phyloP scores from a whole-genome alignment of 2,329 filamentous ascomycete genomes.

The Capronia americana region DNA sequence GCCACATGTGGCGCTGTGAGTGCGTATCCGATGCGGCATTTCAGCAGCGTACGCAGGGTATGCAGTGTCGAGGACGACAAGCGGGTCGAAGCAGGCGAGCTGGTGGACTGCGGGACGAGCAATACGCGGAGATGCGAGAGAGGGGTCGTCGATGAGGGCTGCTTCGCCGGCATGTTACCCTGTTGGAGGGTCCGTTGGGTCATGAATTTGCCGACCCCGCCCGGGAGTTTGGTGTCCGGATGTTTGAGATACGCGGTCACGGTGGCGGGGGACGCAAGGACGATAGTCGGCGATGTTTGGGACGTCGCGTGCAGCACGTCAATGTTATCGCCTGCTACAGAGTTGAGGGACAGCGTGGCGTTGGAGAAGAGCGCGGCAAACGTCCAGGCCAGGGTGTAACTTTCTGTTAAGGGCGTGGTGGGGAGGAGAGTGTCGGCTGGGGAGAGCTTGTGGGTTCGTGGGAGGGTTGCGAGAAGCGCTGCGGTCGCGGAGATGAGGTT shows the following conservation, averaged over 20 bases:
- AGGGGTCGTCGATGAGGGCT: conserved; percentile 52
- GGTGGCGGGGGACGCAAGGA: conserved; percentile 63
- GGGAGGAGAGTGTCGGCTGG: conserved; percentile 82
- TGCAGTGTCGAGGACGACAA: conserved; percentile 74
- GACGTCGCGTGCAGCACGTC: conserved; percentile 78
- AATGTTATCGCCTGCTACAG: conserved; percentile 75
- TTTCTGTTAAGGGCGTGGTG: conserved; percentile 78
- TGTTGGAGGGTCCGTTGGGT: conserved; percentile 58
- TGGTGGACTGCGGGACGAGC: conserved; percentile 76
- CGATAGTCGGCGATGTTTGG: conserved; percentile 71
- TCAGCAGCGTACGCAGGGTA: conserved; percentile 80
- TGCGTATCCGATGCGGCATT: conserved; percentile 82
- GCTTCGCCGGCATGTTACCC: conserved; percentile 67
- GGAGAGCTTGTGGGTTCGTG: conserved; percentile 73
- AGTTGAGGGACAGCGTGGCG: conserved; percentile 84
- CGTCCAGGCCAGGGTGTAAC: conserved; percentile 79
- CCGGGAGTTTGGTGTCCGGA: conserved; percentile 52
- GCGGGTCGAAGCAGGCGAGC: conserved; percentile 63
- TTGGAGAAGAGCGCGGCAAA: conserved; percentile 84
- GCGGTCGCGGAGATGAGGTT: conserved; percentile 90
- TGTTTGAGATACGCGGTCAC: conserved; percentile 69
- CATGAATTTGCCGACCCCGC: conserved; percentile 29
- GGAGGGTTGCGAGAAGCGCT: conserved; percentile 76
- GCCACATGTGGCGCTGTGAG: conserved; percentile 83
- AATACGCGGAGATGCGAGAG: conserved; percentile 78